Evolutionary conservation across 306 rosid species (phyloP).

Genomic region (Vigna radiata): DNA sequence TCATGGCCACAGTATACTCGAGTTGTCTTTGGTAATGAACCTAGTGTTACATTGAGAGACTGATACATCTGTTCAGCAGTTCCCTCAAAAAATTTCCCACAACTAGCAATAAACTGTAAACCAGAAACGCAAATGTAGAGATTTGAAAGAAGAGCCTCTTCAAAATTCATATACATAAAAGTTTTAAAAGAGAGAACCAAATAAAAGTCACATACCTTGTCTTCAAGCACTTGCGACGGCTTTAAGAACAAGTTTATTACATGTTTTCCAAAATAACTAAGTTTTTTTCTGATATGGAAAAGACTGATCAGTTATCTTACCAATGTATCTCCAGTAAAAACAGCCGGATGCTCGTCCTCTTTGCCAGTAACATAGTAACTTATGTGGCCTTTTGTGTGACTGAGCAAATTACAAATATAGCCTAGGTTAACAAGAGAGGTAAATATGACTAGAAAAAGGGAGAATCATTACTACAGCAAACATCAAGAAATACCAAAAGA

Average conservation of each 20-base stretch:
- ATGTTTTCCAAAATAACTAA: slow-evolving; percentile 24
- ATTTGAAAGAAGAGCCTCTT: slow-evolving; percentile 19
- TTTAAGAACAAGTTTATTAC: slow-evolving; percentile 23
- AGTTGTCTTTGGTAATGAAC: slow-evolving; percentile 86
- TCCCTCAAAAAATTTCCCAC: slow-evolving; percentile 94
- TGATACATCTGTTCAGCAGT: slow-evolving; percentile 96
- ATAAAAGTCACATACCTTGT: slow-evolving; percentile 13
- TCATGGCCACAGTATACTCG: slow-evolving; percentile 92
- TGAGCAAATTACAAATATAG: slow-evolving; percentile 49
- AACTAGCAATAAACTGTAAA: slow-evolving; percentile 81
- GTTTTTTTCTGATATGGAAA: background rate
- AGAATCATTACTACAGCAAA: slow-evolving; percentile 9
- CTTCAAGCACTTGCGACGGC: slow-evolving; percentile 31
- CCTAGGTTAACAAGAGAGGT: slow-evolving; percentile 35
- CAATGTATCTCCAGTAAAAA: slow-evolving; percentile 96
- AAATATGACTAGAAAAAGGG: slow-evolving; percentile 14
- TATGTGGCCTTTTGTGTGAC: slow-evolving; percentile 95
- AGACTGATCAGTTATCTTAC: slow-evolving; percentile 54
- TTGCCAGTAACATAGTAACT: slow-evolving; percentile 81
- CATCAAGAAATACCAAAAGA: slow-evolving; percentile 23
- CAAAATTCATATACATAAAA: slow-evolving; percentile 17
- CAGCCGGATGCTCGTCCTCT: slow-evolving; percentile 77
- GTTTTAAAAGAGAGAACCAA: slow-evolving; percentile 6
- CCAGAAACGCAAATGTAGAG: slow-evolving; percentile 36
- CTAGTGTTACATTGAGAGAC: slow-evolving; percentile 73